These are phyloP conservation scores for Mycena venus DNA, from an alignment of 768 basidiomycete species.

Conservation along the genomic window DNA sequence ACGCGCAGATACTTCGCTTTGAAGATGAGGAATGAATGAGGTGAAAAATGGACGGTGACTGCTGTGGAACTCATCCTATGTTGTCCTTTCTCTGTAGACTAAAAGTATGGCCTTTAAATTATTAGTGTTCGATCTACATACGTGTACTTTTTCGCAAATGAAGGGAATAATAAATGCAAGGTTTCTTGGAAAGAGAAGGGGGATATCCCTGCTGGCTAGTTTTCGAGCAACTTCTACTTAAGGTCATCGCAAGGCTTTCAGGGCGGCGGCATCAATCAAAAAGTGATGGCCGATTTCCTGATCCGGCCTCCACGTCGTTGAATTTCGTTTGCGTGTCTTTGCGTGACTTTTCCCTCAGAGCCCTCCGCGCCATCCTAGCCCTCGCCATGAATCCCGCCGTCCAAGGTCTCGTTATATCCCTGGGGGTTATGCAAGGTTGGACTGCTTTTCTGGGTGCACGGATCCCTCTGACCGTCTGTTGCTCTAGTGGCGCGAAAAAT, in stretches of 20 bases:
- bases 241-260: too few species aligned
- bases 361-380: neutral
- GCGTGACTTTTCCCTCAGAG: neutral
- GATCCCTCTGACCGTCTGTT: constrained; percentile 10
- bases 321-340: neutral
- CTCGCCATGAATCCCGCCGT: constrained; percentile 79
- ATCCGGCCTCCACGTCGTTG: neutral
- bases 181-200: neutral
- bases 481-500: constrained; percentile 87
- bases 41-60: constrained; percentile 11
- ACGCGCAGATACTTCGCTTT: constrained; percentile 88
- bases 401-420: constrained; percentile 89
- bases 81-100: constrained; percentile 33
- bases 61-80: constrained; percentile 25
- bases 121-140: constrained; percentile 31
- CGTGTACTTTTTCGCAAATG: constrained; percentile 28
- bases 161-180: constrained; percentile 2
- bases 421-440: constrained; percentile 92
- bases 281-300: neutral
- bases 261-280: too few species aligned
- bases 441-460: neutral
- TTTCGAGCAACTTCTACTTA: too few species aligned
- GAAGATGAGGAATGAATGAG: constrained; percentile 75
- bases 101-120: constrained; percentile 28
- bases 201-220: too few species aligned